These are phyloP conservation scores for Bryoerythrophyllum caledonicum DNA, from an alignment of 225 moss, liverwort and hornwort species.

Conservation along the genomic window DNA sequence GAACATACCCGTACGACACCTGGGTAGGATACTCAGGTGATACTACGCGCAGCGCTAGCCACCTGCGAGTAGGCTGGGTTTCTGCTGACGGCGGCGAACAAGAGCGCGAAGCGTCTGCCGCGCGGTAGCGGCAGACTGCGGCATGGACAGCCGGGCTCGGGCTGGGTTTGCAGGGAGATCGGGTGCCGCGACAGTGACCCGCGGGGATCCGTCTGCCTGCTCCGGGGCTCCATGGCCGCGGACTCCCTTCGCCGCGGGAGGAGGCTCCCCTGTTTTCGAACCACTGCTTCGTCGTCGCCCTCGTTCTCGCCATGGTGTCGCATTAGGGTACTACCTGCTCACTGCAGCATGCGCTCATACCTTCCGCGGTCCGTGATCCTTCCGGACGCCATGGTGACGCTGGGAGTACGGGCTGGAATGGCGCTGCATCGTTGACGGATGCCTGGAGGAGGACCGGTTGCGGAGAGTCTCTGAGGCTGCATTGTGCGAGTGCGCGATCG, in stretches of 20 bases:
- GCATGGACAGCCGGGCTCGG: neutral
- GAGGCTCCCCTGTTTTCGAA: neutral
- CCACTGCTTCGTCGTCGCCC: neutral
- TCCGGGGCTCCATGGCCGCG: neutral
- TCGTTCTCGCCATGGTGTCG: neutral
- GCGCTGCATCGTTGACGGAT: neutral
- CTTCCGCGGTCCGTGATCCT: neutral
- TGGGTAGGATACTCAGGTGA: too few species aligned
- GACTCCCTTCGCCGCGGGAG: neutral
- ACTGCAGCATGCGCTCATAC: neutral
- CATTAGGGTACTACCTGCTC: neutral
- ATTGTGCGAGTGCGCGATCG: slow-evolving; percentile 6
- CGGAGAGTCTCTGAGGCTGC: neutral
- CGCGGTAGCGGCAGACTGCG: neutral
- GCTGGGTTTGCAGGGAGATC: neutral
- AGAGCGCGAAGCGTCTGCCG: neutral
- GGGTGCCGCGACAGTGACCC: neutral
- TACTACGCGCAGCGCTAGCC: too few species aligned
- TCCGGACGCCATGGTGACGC: neutral
- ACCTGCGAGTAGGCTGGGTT: too few species aligned
- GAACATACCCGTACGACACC: too few species aligned
- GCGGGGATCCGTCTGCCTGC: neutral
- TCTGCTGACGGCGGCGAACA: too few species aligned
- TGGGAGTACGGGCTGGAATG: neutral
- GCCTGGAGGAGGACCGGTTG: neutral